Evolutionary conservation across 768 basidiomycete species (phyloP), one percentile per base, ranked within the genome.

Genomic region (Leucogyrophana mollusca): DNA sequence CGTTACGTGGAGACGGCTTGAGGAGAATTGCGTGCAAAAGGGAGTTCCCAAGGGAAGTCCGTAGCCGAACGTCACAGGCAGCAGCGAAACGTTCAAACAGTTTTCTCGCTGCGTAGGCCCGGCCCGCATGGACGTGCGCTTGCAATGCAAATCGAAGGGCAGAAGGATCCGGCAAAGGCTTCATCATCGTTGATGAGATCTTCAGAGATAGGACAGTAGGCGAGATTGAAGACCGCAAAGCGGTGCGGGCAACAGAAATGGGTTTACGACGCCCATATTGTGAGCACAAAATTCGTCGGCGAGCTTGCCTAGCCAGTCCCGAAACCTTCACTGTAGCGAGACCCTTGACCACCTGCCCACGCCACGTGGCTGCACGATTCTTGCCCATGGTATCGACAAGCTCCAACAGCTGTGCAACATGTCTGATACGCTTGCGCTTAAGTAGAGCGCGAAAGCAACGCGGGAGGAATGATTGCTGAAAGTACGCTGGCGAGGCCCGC

Each of bases 31-130:
- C 77, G 45, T 81, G 70, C 3, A 87, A 58, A 23, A 86, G 71
- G 23, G 72, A 70, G 54, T 87, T 89, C 3, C 81, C 82, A 9
- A 84, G 57, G 17, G 60, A 53, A 0, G 81, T 80, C 34, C 64
- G 59, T 11, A 59, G 60, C 46, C 53, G 56, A 4, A 46, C 14
- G 46, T 72, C 67, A 16, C 73, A 49, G 1, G 59, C 53, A 17
- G 46, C 40, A 22, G 57, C 58, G 2, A 61, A 59, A 20, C 60
- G 44, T 16, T 54, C 53, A 49, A 77, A 71, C 4, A 81, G 47
- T 46, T 56, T 67, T 44, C 71, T 71, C 3, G 80, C 83, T 18
- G 73, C 70, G 38, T 59, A 64, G 14, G 69, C 39, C 14, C 77
- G 74, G 11, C 71, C 65, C 2, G 69, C 67, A n/a, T 65, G 68